A percentile compares a stretch with the other conserved stretches of the same genome.
These are phyloP conservation scores for Saccharomyces pastorianus DNA, from an alignment of 1,139 yeast genomes.

Conservation along the genomic window DNA sequence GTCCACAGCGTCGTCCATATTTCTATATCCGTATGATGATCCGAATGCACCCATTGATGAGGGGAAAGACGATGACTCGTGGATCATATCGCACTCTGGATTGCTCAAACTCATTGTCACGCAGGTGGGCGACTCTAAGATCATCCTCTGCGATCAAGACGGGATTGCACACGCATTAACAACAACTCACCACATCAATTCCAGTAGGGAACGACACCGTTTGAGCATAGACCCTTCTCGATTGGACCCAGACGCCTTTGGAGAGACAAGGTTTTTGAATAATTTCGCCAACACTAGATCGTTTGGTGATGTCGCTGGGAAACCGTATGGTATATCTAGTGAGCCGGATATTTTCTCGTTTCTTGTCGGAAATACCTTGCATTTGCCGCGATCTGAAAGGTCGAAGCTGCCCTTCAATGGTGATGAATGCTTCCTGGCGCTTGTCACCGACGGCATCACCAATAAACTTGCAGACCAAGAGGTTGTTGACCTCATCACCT, in stretches of 20 bases:
- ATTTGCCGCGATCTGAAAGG: conserved; percentile 29
- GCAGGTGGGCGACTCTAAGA: conserved; percentile 92
- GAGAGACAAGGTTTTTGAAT: conserved; percentile 72
- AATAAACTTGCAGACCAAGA: conserved; percentile 81
- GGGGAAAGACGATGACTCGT: conserved; percentile 41
- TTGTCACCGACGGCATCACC: conserved; percentile 84
- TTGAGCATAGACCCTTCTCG: conserved; percentile 36
- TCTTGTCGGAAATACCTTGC: conserved; percentile 30
- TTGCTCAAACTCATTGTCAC: conserved; percentile 67
- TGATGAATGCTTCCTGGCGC: conserved; percentile 69
- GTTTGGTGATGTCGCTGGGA: conserved; percentile 80
- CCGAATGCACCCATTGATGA: conserved; percentile 1
- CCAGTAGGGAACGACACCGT: conserved; percentile 68
- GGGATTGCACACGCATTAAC: conserved; percentile 80
- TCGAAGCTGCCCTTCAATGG: conserved; percentile 48
- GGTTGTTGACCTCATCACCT: conserved; percentile 74
- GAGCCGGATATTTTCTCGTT: conserved; percentile 81
- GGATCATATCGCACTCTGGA: conserved; percentile 63
- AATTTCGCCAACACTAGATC: conserved; percentile 86
- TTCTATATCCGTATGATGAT: conserved; percentile 35
- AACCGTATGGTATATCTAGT: conserved; percentile 76
- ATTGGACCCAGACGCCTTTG: conserved; percentile 76
- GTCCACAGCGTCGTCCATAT: conserved; percentile 75
- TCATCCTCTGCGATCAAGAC: conserved; percentile 65
- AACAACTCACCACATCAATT: conserved; percentile 77